Evolutionary conservation across 169 alveolate species (phyloP).

Genomic region (Blepharisma undulans): DNA sequence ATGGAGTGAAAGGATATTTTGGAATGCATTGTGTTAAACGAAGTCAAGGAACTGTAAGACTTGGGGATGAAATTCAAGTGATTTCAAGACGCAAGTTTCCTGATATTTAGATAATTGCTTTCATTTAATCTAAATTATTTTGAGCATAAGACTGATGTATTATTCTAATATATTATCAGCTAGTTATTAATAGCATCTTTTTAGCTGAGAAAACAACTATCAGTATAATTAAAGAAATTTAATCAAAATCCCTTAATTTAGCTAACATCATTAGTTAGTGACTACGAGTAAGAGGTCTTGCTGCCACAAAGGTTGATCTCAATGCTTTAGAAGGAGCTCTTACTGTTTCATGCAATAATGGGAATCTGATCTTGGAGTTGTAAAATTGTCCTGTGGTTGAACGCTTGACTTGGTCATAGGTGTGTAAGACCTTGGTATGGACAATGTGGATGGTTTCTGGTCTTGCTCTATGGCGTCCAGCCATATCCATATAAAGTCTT

Average conservation of each 20-base stretch:
- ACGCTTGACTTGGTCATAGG: conserved; percentile 83
- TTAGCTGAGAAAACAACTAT: no score
- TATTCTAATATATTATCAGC: no score
- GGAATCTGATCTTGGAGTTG: conserved; percentile 90
- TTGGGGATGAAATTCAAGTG: not conserved
- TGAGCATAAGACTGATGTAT: no score
- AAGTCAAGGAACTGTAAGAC: not conserved
- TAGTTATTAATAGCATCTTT: no score
- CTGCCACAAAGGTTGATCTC: conserved; percentile 85
- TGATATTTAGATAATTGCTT: conserved; percentile 15
- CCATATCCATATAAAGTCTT: conserved; percentile 96
- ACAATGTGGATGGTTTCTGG: conserved; percentile 93
- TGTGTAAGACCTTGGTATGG: conserved; percentile 85
- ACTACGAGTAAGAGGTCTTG: conserved; percentile 78
- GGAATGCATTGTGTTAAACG: not conserved
- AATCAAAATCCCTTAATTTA: not conserved
- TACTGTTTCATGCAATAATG: conserved; percentile 82
- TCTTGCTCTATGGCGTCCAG: conserved; percentile 97
- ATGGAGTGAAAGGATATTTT: conserved; percentile 25
- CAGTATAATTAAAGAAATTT: no score
- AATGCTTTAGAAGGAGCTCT: conserved; percentile 82
- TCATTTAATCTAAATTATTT: no score
- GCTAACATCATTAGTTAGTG: not conserved
- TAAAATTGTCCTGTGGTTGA: conserved; percentile 85
- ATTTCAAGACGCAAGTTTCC: not conserved